Base-by-base conservation (phyloP, 805 yeast genomes). In the Wickerhamomyces bovis region DNA sequence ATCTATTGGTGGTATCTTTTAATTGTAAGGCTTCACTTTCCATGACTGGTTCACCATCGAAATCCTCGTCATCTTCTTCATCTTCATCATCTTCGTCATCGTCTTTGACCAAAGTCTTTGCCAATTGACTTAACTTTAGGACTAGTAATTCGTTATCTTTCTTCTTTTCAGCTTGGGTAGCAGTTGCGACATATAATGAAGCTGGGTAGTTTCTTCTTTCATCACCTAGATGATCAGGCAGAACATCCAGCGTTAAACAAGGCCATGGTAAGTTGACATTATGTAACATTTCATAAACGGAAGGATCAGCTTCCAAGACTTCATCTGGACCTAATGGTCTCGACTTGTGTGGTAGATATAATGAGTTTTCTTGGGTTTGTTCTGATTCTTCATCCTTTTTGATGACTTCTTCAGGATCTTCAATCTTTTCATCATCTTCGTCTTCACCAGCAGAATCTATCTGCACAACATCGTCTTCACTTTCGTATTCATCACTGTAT, bases 181-280 rank as follows among this genome's bases (percentile, higher is more conserved):
- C 98, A 2, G 97, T 86, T 12, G 95, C 81, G 47, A 90, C 66
- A 61, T 87, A 86, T 59, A 89, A 71, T 2, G 94, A 76, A 38
- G 95, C 96, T 4, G 99, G 99, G 60, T 81, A 94, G 39, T 77
- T 76, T 68, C 96, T 79, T 71, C 99, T 83, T 66, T 89, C 97
- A 43, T 77, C 72, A 11, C 99, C 99, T 49, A 87, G 72, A 44
- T 73, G 71, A 63, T 94, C 99, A 6, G 96, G 96, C 44, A 94
- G 69, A 19, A 94, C 70, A 61, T 92, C 98, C 50, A 94, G 73
- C 3, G 97, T 89, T 62, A 94, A 70, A 69, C 97, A 89, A 12
- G 99, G 98, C 98, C 98, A 94, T 58, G 96, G 95, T 66, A 92
- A 71, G 65, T 87, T 87, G 49, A 92, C 88, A 58, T 86, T 87